These are phyloP conservation scores for Pichia sp. DNA, from an alignment of 1,139 yeast species.

Conservation along the genomic window DNA sequence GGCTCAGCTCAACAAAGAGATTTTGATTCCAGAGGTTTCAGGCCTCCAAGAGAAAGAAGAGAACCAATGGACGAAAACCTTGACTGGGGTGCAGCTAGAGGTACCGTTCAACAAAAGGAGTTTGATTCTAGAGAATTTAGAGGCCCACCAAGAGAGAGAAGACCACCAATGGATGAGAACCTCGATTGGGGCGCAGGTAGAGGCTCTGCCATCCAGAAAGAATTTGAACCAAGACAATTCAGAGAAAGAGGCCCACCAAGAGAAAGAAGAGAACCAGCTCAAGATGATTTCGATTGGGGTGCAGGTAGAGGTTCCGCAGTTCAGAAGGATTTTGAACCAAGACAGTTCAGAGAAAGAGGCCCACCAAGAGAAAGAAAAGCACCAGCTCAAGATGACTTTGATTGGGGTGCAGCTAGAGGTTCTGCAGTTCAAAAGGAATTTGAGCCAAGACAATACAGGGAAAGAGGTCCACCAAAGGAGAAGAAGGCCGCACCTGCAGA, in stretches of 20 bases:
- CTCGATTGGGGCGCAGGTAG: slow-evolving; percentile 44
- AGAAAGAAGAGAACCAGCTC: slow-evolving; percentile 30
- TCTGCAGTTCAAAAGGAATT: slow-evolving; percentile 18
- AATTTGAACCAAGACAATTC: slow-evolving; percentile 9
- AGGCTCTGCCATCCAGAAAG: slow-evolving; percentile 29
- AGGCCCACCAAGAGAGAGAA: slow-evolving; percentile 31
- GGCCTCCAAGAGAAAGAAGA: slow-evolving; percentile 29
- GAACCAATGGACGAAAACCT: slow-evolving; percentile 28
- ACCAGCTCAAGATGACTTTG: slow-evolving; percentile 11
- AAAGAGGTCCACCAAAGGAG: slow-evolving; percentile 22
- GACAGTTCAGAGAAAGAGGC: slow-evolving; percentile 31
- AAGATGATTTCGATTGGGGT: slow-evolving; percentile 39
- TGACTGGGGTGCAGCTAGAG: slow-evolving; percentile 42
- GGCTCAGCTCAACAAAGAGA: slow-evolving; percentile 36
- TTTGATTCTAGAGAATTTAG: slow-evolving; percentile 28
- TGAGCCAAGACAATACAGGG: slow-evolving; percentile 28
- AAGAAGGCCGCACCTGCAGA: slow-evolving; percentile 1
- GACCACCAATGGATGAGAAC: slow-evolving; percentile 29
- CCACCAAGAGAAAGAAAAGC: background rate
- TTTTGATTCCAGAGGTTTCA: background rate
- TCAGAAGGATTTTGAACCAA: slow-evolving; percentile 18
- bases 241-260: slow-evolving; percentile 24
- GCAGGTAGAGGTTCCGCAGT: slow-evolving; percentile 33
- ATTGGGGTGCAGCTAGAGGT: slow-evolving; percentile 43
- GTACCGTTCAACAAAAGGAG: slow-evolving; percentile 30